A percentile compares a stretch with the other conserved stretches of the same genome.
phyloP scores from a whole-genome alignment of 345 rosid genomes.

The Bruguiera gymnorhiza region DNA sequence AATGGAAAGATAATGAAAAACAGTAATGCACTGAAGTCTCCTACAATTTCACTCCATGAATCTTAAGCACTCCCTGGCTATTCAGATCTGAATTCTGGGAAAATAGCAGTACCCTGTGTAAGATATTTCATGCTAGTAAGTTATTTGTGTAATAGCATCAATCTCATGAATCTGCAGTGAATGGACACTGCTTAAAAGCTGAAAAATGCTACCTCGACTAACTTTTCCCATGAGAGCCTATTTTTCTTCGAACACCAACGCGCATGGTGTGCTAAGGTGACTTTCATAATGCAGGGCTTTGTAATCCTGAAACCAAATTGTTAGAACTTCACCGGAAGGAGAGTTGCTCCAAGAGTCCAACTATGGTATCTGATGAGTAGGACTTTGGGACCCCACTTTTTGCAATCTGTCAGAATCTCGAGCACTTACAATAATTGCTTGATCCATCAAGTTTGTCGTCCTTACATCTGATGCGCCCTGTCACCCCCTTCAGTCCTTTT shows the following conservation, averaged over 20 bases:
- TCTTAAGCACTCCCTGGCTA: no score
- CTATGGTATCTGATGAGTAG: conserved; percentile 61
- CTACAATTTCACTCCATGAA: no score
- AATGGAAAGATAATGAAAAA: background rate
- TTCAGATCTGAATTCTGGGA: no score
- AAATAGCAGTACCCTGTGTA: no score
- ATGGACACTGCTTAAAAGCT: no score
- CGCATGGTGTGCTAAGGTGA: background rate
- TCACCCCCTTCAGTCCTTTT: background rate
- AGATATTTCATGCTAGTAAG: no score
- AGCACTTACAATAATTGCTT: conserved; percentile 6
- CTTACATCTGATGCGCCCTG: conserved; percentile 6
- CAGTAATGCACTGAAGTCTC: no score
- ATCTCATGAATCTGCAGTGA: no score
- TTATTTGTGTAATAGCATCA: no score
- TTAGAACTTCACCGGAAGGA: conserved; percentile 75
- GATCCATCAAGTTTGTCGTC: conserved; percentile 1
- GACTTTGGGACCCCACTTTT: background rate
- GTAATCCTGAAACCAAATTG: conserved; percentile 67
- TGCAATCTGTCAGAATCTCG: background rate
- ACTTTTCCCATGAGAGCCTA: background rate
- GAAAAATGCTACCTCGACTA: background rate
- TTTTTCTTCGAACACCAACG: background rate
- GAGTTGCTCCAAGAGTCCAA: conserved; percentile 77
- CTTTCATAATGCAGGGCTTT: conserved; percentile 50